Percentiles rank a stretch among this genome's conserved stretches.
Evolutionary conservation across 305 asterid species (phyloP).

Genomic region (Ajuga reptans): DNA sequence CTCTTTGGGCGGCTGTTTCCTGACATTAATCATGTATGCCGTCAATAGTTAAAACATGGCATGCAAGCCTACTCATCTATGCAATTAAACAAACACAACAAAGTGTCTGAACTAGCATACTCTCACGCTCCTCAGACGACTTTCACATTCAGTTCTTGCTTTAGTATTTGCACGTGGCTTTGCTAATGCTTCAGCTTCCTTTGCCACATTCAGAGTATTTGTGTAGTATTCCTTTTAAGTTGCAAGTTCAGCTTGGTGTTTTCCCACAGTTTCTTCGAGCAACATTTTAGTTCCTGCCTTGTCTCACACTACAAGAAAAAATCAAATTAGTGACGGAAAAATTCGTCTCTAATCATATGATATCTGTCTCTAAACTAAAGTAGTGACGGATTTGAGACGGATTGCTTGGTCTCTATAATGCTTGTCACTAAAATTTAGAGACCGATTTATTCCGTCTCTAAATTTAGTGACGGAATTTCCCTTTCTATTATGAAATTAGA

Average conservation of each 20-base stretch:
- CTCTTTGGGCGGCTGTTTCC: slow-evolving; percentile 76
- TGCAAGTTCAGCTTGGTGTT: slow-evolving; percentile 72
- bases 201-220: slow-evolving; percentile 65
- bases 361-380: too few relatives aligned
- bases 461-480: too few relatives aligned
- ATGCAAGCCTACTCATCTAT: neutral
- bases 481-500: too few relatives aligned
- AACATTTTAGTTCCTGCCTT: slow-evolving; percentile 75
- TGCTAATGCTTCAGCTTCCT: slow-evolving; percentile 84
- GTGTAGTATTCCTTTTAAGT: slow-evolving; percentile 78
- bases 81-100: slow-evolving; percentile 6
- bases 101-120: slow-evolving; percentile 77
- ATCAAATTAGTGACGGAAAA: too few relatives aligned
- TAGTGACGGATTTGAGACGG: too few relatives aligned
- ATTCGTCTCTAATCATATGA: too few relatives aligned
- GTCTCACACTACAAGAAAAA: too few relatives aligned
- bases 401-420: too few relatives aligned
- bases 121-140: slow-evolving; percentile 74
- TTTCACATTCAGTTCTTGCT: slow-evolving; percentile 80
- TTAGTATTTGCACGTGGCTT: slow-evolving; percentile 79
- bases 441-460: too few relatives aligned
- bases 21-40: slow-evolving; percentile 27
- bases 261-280: slow-evolving; percentile 86
- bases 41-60: slow-evolving; percentile 17
- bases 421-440: too few relatives aligned